Evolutionary conservation across 1,284 basidiomycete species (phyloP).

Genomic region (Trametes pubescens): DNA sequence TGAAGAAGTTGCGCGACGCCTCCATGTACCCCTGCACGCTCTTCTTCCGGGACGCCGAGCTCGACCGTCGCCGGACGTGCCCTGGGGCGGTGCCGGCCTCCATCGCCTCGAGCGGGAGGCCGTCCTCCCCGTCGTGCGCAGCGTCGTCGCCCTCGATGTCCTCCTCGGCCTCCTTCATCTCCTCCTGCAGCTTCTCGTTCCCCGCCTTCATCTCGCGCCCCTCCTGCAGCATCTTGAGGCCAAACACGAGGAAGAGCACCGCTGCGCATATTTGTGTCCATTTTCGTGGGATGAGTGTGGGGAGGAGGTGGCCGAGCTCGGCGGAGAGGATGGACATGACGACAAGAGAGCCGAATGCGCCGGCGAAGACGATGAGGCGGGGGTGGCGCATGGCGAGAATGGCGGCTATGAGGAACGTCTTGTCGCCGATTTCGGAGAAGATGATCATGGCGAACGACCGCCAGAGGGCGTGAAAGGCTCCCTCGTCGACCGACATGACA

Average conservation of each 20-base stretch:
- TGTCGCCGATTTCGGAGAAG: constrained; percentile 94
- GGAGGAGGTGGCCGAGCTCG: constrained; percentile 86
- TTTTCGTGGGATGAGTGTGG: constrained; percentile 80
- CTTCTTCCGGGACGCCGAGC: constrained; percentile 28
- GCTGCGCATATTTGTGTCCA: constrained; percentile 86
- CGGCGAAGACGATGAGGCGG: constrained; percentile 85
- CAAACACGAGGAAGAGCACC: constrained; percentile 87
- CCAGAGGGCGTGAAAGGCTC: constrained; percentile 61
- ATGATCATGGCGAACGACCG: constrained; percentile 91
- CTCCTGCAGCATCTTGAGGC: constrained; percentile 86
- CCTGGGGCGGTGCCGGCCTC: constrained; percentile 50
- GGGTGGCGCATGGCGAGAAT: constrained; percentile 97
- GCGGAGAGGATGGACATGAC: constrained; percentile 95
- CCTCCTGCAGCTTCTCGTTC: constrained; percentile 86
- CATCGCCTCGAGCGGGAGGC: constrained; percentile 67
- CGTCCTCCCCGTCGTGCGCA: constrained; percentile 51
- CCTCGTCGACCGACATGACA: constrained; percentile 43
- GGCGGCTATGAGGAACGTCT: constrained; percentile 97
- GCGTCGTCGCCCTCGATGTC: constrained; percentile 83
- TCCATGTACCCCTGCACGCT: constrained; percentile 54
- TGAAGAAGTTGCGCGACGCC: constrained; percentile 83
- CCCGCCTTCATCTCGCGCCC: constrained; percentile 80
- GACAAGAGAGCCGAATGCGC: constrained; percentile 88
- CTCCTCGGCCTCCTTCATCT: constrained; percentile 92
- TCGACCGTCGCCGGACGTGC: constrained; percentile 27